A percentile compares a stretch with the other conserved stretches of the same genome.
Evolutionary conservation across 805 yeast species (phyloP).

Genomic region (Naumovozyma baii): DNA sequence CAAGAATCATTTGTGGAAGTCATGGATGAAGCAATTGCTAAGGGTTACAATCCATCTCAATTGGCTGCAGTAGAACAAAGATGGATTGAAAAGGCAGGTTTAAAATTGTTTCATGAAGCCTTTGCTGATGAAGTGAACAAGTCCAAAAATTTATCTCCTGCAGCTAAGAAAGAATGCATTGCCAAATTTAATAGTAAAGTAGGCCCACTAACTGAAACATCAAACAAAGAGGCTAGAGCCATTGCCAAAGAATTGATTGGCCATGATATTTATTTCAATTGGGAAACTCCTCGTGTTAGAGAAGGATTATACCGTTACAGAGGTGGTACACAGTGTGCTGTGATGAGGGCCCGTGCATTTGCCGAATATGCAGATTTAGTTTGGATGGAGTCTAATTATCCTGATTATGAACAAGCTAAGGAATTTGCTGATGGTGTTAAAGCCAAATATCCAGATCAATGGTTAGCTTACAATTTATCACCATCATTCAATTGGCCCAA

Average conservation of each 20-base stretch:
- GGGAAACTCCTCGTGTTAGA: conserved; percentile 91
- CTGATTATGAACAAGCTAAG: conserved; percentile 86
- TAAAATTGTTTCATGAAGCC: conserved; percentile 85
- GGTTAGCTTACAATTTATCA: conserved; percentile 94
- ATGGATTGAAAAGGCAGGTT: conserved; percentile 76
- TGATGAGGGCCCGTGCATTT: conserved; percentile 90
- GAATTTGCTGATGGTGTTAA: conserved; percentile 91
- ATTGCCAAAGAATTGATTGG: conserved; percentile 71
- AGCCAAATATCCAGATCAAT: conserved; percentile 71
- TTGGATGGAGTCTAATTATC: conserved; percentile 97
- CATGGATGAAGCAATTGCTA: conserved; percentile 70
- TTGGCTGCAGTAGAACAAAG: conserved; percentile 67
- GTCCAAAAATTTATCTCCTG: conserved; percentile 23
- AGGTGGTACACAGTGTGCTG: conserved; percentile 96
- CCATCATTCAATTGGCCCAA: conserved; percentile 98
- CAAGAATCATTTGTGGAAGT: conserved; percentile 54
- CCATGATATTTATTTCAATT: conserved; percentile 77
- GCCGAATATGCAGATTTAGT: conserved; percentile 92
- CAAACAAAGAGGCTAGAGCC: conserved; percentile 70
- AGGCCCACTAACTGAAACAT: conserved; percentile 63
- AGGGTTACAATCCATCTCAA: conserved; percentile 62
- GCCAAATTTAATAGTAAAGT: conserved; percentile 57
- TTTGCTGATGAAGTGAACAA: conserved; percentile 75
- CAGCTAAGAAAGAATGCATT: conserved; percentile 54
- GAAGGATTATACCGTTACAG: conserved; percentile 94